Evolutionary conservation across 129 eudicot species (phyloP), one percentile per base, ranked within the genome.

Genomic region (Chrysanthemum lavandulifolium): DNA sequence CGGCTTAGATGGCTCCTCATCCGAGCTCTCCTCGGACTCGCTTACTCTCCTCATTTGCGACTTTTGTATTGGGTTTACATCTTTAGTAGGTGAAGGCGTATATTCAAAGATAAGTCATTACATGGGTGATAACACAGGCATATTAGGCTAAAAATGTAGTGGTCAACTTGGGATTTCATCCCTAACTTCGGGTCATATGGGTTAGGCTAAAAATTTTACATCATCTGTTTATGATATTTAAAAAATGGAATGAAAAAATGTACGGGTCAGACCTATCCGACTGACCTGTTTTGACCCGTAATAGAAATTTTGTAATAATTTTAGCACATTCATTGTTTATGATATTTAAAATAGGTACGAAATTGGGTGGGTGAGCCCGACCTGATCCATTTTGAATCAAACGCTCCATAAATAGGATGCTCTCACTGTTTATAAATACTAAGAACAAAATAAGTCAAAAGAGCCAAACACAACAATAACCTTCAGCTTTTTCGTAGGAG

Each of bases 1-100:
- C 13, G 5, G 63, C 63, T 58, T 58, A 19, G 63, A 58, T 58
- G 27, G 63, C 63, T 58, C 63, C 23, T 58, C 63, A 58, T 58
- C 63, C n/a, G n/a, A 53, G 16, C 16, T 53, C 16, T 53, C 58
- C 1, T 58, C 63, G 2, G 36, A 58, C 63, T 19, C 63, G 33
- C 33, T 58, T n/a, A 27, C 63, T 58, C 33, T 21, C 63, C 63
- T 58, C 63, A 10, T 7, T n/a, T n/a, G n/a, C n/a, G n/a, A n/a
- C n/a, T n/a, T n/a, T n/a, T n/a, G n/a, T n/a, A n/a, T n/a, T n/a
- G 12, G 29, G 21, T 58, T 58, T 58, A 10, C 63, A 58, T 58
- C 33, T 58, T 58, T 19, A 7, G 63, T 19, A 21, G 23, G 5
- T 15, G 63, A 58, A 7, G 63, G 13, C 63, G 33, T 58, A 58